Evolutionary conservation across 2,329 filamentous ascomycete genomes (phyloP), one percentile per base, ranked within the genome.

Genomic region (Calonectria pteridis): DNA sequence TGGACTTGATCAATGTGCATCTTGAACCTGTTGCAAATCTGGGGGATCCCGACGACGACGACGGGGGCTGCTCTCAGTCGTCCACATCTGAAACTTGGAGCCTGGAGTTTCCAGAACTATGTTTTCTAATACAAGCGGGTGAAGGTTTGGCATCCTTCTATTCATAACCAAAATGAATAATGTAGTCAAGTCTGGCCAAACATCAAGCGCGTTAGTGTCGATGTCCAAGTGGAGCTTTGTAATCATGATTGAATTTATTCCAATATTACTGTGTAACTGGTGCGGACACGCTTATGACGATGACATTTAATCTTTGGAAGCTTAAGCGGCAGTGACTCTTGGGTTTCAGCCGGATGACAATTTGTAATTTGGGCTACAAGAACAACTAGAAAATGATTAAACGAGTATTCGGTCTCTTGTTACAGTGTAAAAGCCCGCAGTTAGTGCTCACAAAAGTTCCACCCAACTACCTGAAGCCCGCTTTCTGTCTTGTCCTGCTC

Each of bases 361-460:
- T 16, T 20, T 37, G 2, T 37, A 37, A n/a, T n/a, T n/a, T n/a
- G n/a, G n/a, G 31, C 31, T 5, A 31, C 9, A 33, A 33, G 33
- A 33, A 11, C 6, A 33, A 33, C 33, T 10, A 33, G 33, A 33
- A 11, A 33, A 33, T n/a, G n/a, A n/a, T n/a, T n/a, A n/a, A n/a
- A n/a, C n/a, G n/a, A n/a, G n/a, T n/a, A n/a, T n/a, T n/a, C n/a
- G n/a, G n/a, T n/a, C n/a, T 3, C 2, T n/a, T 23, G 43, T 23
- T 6, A 6, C 6, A 10, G 43, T 6, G 9, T 46, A 13, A 1
- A 43, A 43, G n/a, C 6, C 20, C 9, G 13, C 18, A 23, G 3
- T 55, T 43, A 63, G 29, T 63, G 58, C 9, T 63, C 58, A 29
- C 58, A 63, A 43, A 63, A 63, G 35, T 63, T 63, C 58, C 58